These are phyloP conservation scores for Talaromyces albobiverticillius DNA, from an alignment of 2,329 filamentous ascomycete genomes.

Conservation along the genomic window DNA sequence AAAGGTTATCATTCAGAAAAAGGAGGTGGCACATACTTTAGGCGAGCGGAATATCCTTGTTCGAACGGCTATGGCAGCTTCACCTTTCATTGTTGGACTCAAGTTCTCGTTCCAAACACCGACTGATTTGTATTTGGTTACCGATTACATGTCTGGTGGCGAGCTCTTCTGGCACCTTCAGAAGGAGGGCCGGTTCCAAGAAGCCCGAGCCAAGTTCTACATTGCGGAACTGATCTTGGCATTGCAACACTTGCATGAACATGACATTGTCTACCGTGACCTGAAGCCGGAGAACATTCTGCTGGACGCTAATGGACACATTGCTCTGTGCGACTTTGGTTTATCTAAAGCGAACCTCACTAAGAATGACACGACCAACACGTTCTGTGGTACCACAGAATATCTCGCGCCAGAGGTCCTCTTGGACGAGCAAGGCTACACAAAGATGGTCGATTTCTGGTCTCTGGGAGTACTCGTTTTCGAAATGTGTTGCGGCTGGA, in stretches of 20 bases:
- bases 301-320: slow-evolving; percentile 94
- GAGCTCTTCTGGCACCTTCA: slow-evolving; percentile 99
- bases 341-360: slow-evolving; percentile 96
- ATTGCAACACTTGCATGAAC: slow-evolving; percentile 89
- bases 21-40: slow-evolving; percentile 95
- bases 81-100: slow-evolving; percentile 93
- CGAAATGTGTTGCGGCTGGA: slow-evolving; percentile 99
- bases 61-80: slow-evolving; percentile 90
- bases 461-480: slow-evolving; percentile 96
- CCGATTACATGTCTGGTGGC: slow-evolving; percentile 98
- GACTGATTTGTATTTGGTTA: slow-evolving; percentile 95
- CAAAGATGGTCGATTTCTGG: slow-evolving; percentile 99
- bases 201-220: slow-evolving; percentile 95
- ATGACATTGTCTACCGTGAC: slow-evolving; percentile 97
- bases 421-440: slow-evolving; percentile 94
- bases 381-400: slow-evolving; percentile 97
- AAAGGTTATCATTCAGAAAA: slow-evolving; percentile 99
- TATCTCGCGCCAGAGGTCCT: slow-evolving; percentile 95
- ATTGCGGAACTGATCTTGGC: slow-evolving; percentile 96
- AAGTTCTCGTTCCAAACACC: slow-evolving; percentile 99
- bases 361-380: slow-evolving; percentile 97
- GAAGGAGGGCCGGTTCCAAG: slow-evolving; percentile 92
- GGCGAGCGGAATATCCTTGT: slow-evolving; percentile 97
- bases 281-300: slow-evolving; percentile 97
- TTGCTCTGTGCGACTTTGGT: slow-evolving; percentile 95